These are phyloP conservation scores for Zygnema circumcarinatum DNA, from an alignment of 139 green algal genomes.

Conservation along the genomic window DNA sequence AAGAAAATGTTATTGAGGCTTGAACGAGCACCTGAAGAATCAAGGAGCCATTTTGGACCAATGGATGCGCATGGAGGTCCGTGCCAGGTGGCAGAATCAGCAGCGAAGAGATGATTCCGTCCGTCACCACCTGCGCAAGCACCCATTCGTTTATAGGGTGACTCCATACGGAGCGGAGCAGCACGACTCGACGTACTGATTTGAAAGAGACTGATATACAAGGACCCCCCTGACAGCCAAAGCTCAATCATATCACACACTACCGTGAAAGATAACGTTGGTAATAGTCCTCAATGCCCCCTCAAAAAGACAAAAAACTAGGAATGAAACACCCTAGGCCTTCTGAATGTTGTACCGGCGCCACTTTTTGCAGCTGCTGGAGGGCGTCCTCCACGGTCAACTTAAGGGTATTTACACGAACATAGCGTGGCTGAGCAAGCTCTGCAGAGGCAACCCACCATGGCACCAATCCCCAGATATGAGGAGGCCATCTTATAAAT, in stretches of 20 bases:
- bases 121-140: conserved; percentile 13
- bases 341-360: no score
- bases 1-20: no score
- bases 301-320: no score
- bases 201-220: background rate
- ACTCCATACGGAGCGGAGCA: background rate
- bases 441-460: no score
- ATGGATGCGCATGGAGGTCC: conserved; percentile 85
- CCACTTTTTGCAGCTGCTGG: background rate
- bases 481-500: no score
- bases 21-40: conserved; percentile 83
- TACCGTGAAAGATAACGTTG: no score
- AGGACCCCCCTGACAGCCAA: background rate
- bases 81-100: conserved; percentile 83
- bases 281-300: no score
- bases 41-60: conserved; percentile 77
- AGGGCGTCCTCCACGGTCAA: conserved; percentile 25
- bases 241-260: background rate
- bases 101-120: conserved; percentile 77
- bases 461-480: no score
- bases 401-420: conserved; percentile 40
- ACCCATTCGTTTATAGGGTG: background rate
- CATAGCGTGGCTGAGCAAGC: conserved; percentile 25
- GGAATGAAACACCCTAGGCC: no score
- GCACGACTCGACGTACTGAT: background rate